Evolutionary conservation across 2,329 filamentous ascomycete genomes (phyloP), one percentile per base, ranked within the genome.

Genomic region (Colletotrichum aenigma): DNA sequence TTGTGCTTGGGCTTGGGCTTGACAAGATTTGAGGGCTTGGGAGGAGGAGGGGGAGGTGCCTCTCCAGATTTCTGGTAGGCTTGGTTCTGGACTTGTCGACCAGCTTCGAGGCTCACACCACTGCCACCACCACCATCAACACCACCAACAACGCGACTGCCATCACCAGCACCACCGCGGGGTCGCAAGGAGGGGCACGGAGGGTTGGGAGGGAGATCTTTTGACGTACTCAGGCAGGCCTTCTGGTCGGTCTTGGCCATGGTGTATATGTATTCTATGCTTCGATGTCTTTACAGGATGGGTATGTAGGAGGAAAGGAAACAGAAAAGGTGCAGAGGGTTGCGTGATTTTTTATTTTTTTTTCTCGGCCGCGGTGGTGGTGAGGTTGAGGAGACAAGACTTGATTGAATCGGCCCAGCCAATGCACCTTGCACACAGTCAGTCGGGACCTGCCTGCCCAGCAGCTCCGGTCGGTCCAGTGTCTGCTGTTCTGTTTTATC

Each of bases 171-270:
- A 64, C 56, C 70, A 65, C 34, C 70, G 76, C 74, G 70, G 76
- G 74, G 70, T 60, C 72, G 68, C 69, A 69, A 70, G 52, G 71
- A 66, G 68, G 76, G 68, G 62, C 55, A 61, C 43, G 79, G 77
- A 79, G 79, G 80, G 80, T 81, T 79, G 79, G 76, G 81, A 82
- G 78, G 79, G 78, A 80, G 81, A 81, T 78, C 48, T 72, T 77
- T 76, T 78, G 84, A 90, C 89, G 84, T 91, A 91, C 89, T 91
- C 83, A 92, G 88, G 85, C 90, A 91, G 81, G 90, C 90, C 84
- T 91, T 91, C 71, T 91, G 90, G 78, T 89, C 88, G 81, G 89
- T 88, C 81, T 87, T 88, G 83, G 88, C 86, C 88, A 89, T 90
- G 81, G 80, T 84, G 83, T 60, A 68, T 55, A 28, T 62, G 58